Conservation (phyloP, 1,284 basidiomycete genomes). For the Ceratobasidium sp. region DNA sequence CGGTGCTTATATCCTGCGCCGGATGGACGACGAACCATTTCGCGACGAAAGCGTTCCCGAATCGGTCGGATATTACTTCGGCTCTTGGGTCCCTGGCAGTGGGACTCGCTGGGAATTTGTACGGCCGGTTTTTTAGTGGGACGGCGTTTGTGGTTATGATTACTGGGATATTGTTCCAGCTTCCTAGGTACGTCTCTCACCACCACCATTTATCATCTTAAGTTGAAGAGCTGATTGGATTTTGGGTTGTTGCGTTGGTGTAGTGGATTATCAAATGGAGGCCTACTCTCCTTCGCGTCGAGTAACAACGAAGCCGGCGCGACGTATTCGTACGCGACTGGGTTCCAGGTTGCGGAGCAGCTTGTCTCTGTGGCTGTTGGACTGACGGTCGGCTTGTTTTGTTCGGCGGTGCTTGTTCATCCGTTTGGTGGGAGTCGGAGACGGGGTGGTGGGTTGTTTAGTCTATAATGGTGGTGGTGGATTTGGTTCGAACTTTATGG, state of each 20-base stretch:
- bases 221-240: too few relatives aligned
- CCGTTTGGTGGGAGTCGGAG: conserved; percentile 62
- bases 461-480: conserved; percentile 54
- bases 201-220: neutral
- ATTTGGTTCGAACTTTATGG: conserved; percentile 53
- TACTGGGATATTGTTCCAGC: conserved; percentile 37
- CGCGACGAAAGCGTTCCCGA: conserved; percentile 72
- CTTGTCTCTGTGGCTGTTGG: conserved; percentile 75
- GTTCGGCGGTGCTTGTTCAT: conserved; percentile 63
- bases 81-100: conserved; percentile 87
- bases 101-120: conserved; percentile 86
- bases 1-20: conserved; percentile 60
- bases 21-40: conserved; percentile 86
- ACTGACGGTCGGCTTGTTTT: conserved; percentile 79
- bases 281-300: conserved; percentile 82
- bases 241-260: conserved; percentile 65
- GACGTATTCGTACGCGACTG: conserved; percentile 71
- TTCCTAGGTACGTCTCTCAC: conserved; percentile 15
- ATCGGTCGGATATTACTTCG: conserved; percentile 80
- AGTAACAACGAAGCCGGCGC: conserved; percentile 63
- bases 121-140: conserved; percentile 83
- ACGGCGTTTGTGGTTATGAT: conserved; percentile 86
- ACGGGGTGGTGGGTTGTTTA: conserved; percentile 55
- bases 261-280: conserved; percentile 88
- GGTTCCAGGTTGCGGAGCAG: conserved; percentile 77